Evolutionary conservation across 2,329 filamentous ascomycete species (phyloP).

Genomic region (Scedosporium apiospermum): DNA sequence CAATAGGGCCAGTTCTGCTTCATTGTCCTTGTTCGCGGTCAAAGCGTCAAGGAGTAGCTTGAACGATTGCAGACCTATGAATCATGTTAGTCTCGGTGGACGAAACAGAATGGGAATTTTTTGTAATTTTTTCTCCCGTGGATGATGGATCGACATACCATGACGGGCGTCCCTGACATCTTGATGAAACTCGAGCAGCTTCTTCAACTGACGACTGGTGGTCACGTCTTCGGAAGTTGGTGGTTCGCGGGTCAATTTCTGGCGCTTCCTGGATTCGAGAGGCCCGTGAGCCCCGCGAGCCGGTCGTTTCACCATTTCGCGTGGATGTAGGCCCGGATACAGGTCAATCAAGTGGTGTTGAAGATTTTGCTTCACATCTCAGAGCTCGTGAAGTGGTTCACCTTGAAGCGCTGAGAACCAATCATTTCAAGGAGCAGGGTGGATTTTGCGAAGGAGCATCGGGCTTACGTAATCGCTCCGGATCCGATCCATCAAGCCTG

Average conservation of each 20-base stretch:
- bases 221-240: constrained; percentile 53
- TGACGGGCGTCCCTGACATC: constrained; percentile 58
- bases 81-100: neutral
- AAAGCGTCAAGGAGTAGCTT: constrained; percentile 64
- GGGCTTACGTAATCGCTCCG: neutral
- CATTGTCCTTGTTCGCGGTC: constrained; percentile 36
- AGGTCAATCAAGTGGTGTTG: neutral
- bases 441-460: neutral
- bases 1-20: constrained; percentile 50
- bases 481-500: too few relatives aligned
- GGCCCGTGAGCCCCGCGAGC: constrained; percentile 28
- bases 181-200: constrained; percentile 62
- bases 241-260: constrained; percentile 45
- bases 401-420: neutral
- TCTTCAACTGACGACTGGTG: constrained; percentile 56
- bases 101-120: neutral
- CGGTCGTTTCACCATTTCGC: constrained; percentile 35
- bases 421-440: neutral
- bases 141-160: constrained; percentile 29
- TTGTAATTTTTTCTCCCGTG: neutral
- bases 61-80: constrained; percentile 54
- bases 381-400: neutral
- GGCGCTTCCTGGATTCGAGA: constrained; percentile 38
- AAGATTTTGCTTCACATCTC: neutral
- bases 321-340: neutral